Evolutionary conservation across 129 eudicot genomes (phyloP).

Genomic region (Pseudognaphalium luteoalbum): DNA sequence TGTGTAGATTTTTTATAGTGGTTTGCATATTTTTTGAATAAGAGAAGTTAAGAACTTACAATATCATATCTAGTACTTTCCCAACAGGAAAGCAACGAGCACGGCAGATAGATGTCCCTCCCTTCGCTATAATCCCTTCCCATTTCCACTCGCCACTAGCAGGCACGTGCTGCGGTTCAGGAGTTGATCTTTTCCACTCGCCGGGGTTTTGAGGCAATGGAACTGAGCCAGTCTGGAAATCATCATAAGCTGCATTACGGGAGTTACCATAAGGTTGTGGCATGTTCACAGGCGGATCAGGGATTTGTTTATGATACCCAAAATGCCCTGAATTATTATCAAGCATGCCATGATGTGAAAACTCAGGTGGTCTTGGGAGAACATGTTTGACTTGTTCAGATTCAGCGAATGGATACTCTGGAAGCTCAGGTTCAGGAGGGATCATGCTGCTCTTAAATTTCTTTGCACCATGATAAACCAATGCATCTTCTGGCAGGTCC

Average conservation of each 20-base stretch:
- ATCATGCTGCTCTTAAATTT: slow-evolving; percentile 51
- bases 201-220: slow-evolving; percentile 42
- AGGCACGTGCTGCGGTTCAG: slow-evolving; percentile 50
- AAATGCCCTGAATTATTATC: slow-evolving; percentile 46
- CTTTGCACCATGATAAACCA: slow-evolving; percentile 61
- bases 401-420: slow-evolving; percentile 76
- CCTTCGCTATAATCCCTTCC: slow-evolving; percentile 94
- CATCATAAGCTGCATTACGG: slow-evolving; percentile 44
- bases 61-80: slow-evolving; percentile 62
- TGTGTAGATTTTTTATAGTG: neutral
- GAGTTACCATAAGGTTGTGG: slow-evolving; percentile 49
- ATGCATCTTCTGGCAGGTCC: slow-evolving; percentile 81
- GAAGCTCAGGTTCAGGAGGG: slow-evolving; percentile 67
- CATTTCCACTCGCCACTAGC: slow-evolving; percentile 75
- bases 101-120: slow-evolving; percentile 85
- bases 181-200: slow-evolving; percentile 55
- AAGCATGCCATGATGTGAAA: slow-evolving; percentile 36
- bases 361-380: slow-evolving; percentile 38
- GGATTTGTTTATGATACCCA: slow-evolving; percentile 45
- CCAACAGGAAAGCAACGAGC: slow-evolving; percentile 99
- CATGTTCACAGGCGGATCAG: slow-evolving; percentile 47
- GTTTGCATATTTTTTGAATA: neutral
- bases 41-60: slow-evolving; percentile 60
- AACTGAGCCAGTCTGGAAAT: slow-evolving; percentile 39
- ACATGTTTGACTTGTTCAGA: slow-evolving; percentile 53